These are phyloP conservation scores for Aspergillus melleus DNA, from an alignment of 2,329 filamentous ascomycete genomes.

Conservation along the genomic window DNA sequence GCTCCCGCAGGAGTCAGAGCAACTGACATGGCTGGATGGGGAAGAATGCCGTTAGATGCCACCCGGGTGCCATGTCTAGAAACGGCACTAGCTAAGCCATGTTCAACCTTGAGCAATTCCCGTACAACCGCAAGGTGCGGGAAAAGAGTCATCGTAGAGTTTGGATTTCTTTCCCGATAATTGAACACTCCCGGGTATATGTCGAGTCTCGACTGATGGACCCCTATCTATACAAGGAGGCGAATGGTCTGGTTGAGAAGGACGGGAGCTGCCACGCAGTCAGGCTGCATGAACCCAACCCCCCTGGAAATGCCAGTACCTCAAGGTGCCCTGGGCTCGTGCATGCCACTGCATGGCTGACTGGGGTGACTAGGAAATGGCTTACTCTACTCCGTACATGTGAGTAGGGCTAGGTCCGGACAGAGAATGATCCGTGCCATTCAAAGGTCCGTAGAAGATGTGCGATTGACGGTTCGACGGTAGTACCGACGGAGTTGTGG, in stretches of 20 bases:
- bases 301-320: too few species aligned
- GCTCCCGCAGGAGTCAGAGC: background rate
- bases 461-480: background rate
- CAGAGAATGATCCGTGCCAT: background rate
- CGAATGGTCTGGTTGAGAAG: too few species aligned
- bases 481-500: background rate
- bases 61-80: background rate
- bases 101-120: background rate
- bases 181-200: too few species aligned
- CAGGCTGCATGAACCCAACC: background rate
- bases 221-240: too few species aligned
- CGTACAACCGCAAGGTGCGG: too few species aligned
- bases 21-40: background rate
- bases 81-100: background rate
- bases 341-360: too few species aligned
- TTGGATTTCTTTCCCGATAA: too few species aligned
- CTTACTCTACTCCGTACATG: background rate
- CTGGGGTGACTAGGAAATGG: too few species aligned
- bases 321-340: too few species aligned
- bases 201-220: too few species aligned
- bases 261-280: background rate
- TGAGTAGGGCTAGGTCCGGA: background rate
- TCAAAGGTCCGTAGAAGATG: background rate
- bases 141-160: too few species aligned
- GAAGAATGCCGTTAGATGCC: too few species aligned